These are phyloP conservation scores for Epichloe elymi DNA, from an alignment of 2,329 filamentous ascomycete species.

Conservation along the genomic window DNA sequence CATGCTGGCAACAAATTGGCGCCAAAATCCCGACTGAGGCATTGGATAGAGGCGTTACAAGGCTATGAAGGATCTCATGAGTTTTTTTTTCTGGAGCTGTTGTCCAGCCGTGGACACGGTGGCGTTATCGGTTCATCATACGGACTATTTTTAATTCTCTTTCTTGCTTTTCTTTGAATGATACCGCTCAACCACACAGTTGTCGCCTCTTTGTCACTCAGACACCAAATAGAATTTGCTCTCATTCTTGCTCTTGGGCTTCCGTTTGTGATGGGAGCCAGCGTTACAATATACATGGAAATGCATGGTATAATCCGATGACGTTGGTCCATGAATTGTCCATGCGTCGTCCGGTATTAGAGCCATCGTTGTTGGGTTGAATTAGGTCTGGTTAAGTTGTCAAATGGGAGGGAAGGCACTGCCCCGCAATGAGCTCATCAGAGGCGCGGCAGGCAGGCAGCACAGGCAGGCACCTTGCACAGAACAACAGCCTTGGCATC, in stretches of 20 bases:
- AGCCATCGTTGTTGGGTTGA: neutral
- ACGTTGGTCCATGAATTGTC: no score
- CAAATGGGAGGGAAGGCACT: neutral
- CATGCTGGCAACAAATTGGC: constrained; percentile 5
- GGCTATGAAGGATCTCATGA: constrained; percentile 22
- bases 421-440: constrained; percentile 4
- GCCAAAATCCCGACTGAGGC: constrained; percentile 8
- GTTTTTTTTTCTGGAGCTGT: constrained; percentile 20
- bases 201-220: neutral
- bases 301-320: neutral
- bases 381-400: neutral
- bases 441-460: neutral
- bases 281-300: neutral
- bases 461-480: neutral
- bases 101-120: constrained; percentile 4
- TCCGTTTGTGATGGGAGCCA: neutral
- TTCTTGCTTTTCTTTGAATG: neutral
- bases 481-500: neutral
- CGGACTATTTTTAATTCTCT: neutral
- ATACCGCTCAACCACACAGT: constrained; percentile 1
- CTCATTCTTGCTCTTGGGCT: neutral
- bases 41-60: constrained; percentile 18
- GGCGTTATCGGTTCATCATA: constrained; percentile 4
- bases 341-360: neutral
- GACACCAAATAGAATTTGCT: constrained; percentile 1